phyloP scores from a whole-genome alignment of 2,329 filamentous ascomycete genomes.

The Stachybotrys chlorohalonatus region DNA sequence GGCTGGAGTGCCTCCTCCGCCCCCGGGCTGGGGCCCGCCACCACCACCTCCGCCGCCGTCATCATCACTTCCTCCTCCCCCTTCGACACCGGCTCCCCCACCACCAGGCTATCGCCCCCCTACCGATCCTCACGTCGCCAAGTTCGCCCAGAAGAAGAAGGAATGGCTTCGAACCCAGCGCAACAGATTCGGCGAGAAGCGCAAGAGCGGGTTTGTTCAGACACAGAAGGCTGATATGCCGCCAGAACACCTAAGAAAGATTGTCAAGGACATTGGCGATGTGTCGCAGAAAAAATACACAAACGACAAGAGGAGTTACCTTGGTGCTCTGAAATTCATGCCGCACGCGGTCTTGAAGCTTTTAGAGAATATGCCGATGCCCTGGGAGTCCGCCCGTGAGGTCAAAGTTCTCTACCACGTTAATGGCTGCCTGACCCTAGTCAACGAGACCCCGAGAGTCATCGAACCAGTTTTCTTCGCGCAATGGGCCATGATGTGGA shows the following conservation, averaged over 20 bases:
- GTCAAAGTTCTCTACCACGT: conserved; percentile 98
- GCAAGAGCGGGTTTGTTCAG: conserved; percentile 92
- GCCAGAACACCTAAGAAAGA: conserved; percentile 95
- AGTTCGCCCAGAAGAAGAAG: conserved; percentile 98
- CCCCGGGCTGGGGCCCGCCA: conserved; percentile 46
- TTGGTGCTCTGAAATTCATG: conserved; percentile 98
- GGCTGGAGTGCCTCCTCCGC: conserved; percentile 46
- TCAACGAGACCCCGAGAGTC: conserved; percentile 93
- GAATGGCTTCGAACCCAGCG: conserved; percentile 92
- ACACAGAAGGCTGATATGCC: conserved; percentile 99
- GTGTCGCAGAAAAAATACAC: conserved; percentile 99
- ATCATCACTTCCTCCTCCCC: conserved; percentile 47
- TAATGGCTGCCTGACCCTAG: conserved; percentile 91
- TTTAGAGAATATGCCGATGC: conserved; percentile 99
- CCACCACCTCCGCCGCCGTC: conserved; percentile 49
- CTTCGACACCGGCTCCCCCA: conserved; percentile 56
- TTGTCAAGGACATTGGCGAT: conserved; percentile 96
- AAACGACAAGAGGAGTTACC: conserved; percentile 94
- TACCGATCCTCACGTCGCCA: conserved; percentile 75
- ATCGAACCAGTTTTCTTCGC: conserved; percentile 97
- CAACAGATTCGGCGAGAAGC: conserved; percentile 92
- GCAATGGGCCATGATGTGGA: conserved; percentile 99
- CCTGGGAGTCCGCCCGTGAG: conserved; percentile 92
- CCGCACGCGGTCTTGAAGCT: conserved; percentile 96
- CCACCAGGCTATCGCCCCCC: conserved; percentile 79